Evolutionary conservation across 345 rosid species (phyloP).

Genomic region (Eutrema yunnanense): DNA sequence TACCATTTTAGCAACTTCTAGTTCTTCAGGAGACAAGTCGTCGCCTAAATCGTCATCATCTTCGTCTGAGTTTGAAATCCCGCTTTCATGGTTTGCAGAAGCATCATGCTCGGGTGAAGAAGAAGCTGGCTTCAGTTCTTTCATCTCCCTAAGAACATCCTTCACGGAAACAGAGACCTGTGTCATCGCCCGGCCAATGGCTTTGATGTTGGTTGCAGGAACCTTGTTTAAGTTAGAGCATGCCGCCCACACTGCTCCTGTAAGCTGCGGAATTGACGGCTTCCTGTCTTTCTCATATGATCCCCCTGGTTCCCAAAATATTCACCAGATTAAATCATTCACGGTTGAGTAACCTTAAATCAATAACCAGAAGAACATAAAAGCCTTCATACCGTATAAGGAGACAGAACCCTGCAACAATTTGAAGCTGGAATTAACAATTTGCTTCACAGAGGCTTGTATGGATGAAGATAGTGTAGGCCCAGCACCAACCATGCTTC

Average conservation of each 20-base stretch:
- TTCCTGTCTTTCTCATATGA: slow-evolving; percentile 33
- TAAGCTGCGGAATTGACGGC: slow-evolving; percentile 43
- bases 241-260: slow-evolving; percentile 82
- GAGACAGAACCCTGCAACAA: slow-evolving; percentile 57
- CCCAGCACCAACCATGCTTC: slow-evolving; percentile 63
- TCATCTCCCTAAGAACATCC: slow-evolving; percentile 87
- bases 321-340: not conserved
- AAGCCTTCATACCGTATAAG: slow-evolving; percentile 40
- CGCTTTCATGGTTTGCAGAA: slow-evolving; percentile 14
- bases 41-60: slow-evolving; percentile 52
- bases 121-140: slow-evolving; percentile 62
- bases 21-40: slow-evolving; percentile 64
- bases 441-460: slow-evolving; percentile 51
- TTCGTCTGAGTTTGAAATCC: slow-evolving; percentile 18
- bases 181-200: slow-evolving; percentile 69
- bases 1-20: slow-evolving; percentile 50
- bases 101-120: slow-evolving; percentile 15
- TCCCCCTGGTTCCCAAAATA: slow-evolving; percentile 29
- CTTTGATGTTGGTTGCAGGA: slow-evolving; percentile 63
- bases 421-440: slow-evolving; percentile 67
- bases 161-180: slow-evolving; percentile 66
- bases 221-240: slow-evolving; percentile 65
- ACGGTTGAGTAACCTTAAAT: not conserved
- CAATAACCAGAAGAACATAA: not conserved
- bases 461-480: slow-evolving; percentile 61